phyloP scores from a whole-genome alignment of 306 rosid species.

The Corylus americana region DNA sequence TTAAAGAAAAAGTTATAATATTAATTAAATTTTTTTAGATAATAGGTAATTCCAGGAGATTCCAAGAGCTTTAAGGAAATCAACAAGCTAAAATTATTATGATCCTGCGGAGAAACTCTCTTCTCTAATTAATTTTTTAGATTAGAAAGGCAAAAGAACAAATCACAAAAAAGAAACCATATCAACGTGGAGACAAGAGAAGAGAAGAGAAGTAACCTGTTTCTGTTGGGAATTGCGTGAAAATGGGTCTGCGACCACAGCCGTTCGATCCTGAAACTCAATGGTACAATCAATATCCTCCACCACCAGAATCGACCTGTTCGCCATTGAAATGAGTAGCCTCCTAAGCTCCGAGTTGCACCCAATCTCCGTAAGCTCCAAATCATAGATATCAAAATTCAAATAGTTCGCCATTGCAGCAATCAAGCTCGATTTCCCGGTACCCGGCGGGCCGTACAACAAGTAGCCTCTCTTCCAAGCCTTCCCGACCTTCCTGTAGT shows the following conservation, averaged over 20 bases:
- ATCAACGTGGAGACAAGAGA: background rate
- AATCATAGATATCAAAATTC: conserved; percentile 65
- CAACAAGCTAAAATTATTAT: no score
- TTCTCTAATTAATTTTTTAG: no score
- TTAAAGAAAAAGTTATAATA: no score
- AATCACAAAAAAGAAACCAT: no score
- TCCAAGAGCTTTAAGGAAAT: no score
- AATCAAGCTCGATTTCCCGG: conserved; percentile 78
- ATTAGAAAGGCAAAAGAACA: no score
- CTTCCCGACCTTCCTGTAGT: conserved; percentile 66
- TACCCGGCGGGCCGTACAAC: conserved; percentile 82
- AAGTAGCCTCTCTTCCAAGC: conserved; percentile 88
- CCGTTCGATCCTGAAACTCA: conserved; percentile 48
- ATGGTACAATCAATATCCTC: conserved; percentile 78
- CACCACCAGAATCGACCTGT: conserved; percentile 71
- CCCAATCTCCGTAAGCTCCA: conserved; percentile 56
- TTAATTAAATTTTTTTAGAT: no score
- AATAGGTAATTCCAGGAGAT: no score
- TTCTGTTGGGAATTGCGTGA: background rate
- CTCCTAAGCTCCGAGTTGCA: conserved; percentile 48
- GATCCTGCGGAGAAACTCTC: no score
- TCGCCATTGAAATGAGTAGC: conserved; percentile 49
- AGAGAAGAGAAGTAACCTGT: conserved; percentile 27
- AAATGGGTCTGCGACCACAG: background rate
- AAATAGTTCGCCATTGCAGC: conserved; percentile 85